Base-by-base conservation (phyloP, 768 basidiomycete genomes). In the Sporobolomyces roseus region DNA sequence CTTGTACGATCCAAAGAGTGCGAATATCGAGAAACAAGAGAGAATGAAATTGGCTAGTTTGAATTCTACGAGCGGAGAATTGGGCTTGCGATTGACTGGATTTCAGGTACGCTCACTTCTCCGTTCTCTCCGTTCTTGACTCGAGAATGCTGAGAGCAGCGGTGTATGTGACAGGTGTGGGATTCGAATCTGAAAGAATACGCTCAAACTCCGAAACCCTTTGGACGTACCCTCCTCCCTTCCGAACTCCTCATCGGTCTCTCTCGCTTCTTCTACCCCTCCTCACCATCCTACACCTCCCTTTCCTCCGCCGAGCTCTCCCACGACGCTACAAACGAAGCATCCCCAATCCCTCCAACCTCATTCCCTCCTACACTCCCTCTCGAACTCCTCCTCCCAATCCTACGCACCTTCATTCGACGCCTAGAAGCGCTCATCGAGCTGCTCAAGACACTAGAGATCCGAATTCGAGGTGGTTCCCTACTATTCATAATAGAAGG, bases 81-180 rank as follows among this genome's bases (percentile, higher is more conserved):
- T 87, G 1, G 96, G 94, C 0, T 69, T 97, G 5, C 80, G 90
- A 45, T 78, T 97, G 55, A 96, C 93, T 2, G 96, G 90, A 10
- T 97, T 91, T 78, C 90, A 92, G 82, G 94, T 92, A 71, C 35
- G 1, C 45, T 50, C 21, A 41, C 46, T 29, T 32, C 35, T 48
- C 46, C 13, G 17, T 17, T 48, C 46, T n/a, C n/a, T 30, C 9
- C 21, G 14, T 14, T 27, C 21, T 38, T 49, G 33, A 9, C 45
- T 23, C 43, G 23, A 21, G 19, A 33, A 23, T 14, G 14, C 30
- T 6, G 29, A n/a, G 25, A 51, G 45, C 23, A 46, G 45, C 12
- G 52, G 12, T 33, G 52, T 6, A 27, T 29, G 4, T 32, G 13
- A 6, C 50, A 92, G 91, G 88, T 91, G 4, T 88, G 88, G 78